Base-by-base conservation (phyloP, 805 yeast genomes). In the Candida insectalens region DNA sequence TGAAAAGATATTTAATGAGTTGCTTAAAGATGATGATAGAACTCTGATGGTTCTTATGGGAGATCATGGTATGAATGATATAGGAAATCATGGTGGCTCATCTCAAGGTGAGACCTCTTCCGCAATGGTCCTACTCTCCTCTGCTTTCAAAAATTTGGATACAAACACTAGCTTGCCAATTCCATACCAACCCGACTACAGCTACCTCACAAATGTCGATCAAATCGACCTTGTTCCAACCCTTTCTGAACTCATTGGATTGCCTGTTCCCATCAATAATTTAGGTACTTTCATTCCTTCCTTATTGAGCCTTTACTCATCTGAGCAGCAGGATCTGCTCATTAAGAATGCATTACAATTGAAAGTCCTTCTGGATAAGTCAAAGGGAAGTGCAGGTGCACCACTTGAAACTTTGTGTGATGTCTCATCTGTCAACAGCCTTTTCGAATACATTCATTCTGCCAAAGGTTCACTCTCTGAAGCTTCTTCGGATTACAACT, bases 41-140 rank as follows among this genome's bases (percentile, higher is more conserved):
- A 79, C 95, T 0, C 53, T 92, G 32, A 55, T 89, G 16, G 71
- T 88, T 4, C 71, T 88, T 0, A 59, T 83, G 64, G 97, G 97
- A 0, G 97, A 88, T 47, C 97, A 88, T 54, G 97, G 96, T 3
- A 88, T 88, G 96, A 87, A 87, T 50, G 94, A 87, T 34, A 72
- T 81, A 4, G 96, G 96, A 1, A 89, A 88, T 47, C 97, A 92
- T 53, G 99, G 99, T 6, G 99, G 97, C 1, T 83, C 96, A 0
- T 82, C 96, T 3, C 52, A 67, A 0, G 95, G 96, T 2, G 99
- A 92, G 55, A 89, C 96, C 0, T 81, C 87, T 12, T 80, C 98
- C 1, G 96, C 81, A 0, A 47, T 92, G 48, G 59, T 76, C 1
- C 66, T 89, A 28, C 59, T 82, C 0, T 79, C 96, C 0, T 73